Evolutionary conservation across 768 basidiomycete genomes (phyloP), one percentile per base, ranked within the genome.

Genomic region (Rhizopogon salebrosus): DNA sequence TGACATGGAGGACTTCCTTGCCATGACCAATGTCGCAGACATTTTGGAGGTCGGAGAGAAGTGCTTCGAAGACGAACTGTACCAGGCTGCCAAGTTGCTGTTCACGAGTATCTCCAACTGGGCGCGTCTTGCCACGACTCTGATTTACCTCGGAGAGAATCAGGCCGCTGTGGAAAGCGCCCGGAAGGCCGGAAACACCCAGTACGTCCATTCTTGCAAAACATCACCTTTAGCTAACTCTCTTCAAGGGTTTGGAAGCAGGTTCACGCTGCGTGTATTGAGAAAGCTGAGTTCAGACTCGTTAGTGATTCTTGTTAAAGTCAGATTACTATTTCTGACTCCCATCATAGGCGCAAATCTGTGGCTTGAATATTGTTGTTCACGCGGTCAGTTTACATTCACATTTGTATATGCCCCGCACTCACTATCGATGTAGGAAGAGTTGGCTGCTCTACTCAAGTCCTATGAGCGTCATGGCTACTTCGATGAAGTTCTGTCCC

Each of bases 1-100:
- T 66, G 97, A 99, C 65, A 98, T 98, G 97, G 97, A 99, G 64
- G 97, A 99, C 73, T 99, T 99, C 82, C 75, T 99, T 59, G 80
- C 80, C 22, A 95, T 98, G 90, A 99, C 97, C 40, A 99, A 99
- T 59, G 97, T 99, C 42, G 97, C 97, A 5, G 97, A 99, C 64
- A 77, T 98, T 48, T 78, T 99, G 20, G 90, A 92, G 59, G 97
- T 98, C 50, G 97, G 97, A 68, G 97, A 99, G 78, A 98, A 98
- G 70, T 98, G 95, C 66, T 99, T 99, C 75, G 92, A 98, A 64
- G 97, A 98, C 55, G 92, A 93, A 64, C 77, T 99, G 26, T 99
- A 98, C 70, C 93, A 98, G 62, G 97, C 97, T 43, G 89, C 95
- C 29, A 97, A 95, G 73, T 71, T 99, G 4, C 76, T 99, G 42